Evolutionary conservation across 108 stramenopile genomes (phyloP).

Genomic region (Aurantiochytrium sp.): DNA sequence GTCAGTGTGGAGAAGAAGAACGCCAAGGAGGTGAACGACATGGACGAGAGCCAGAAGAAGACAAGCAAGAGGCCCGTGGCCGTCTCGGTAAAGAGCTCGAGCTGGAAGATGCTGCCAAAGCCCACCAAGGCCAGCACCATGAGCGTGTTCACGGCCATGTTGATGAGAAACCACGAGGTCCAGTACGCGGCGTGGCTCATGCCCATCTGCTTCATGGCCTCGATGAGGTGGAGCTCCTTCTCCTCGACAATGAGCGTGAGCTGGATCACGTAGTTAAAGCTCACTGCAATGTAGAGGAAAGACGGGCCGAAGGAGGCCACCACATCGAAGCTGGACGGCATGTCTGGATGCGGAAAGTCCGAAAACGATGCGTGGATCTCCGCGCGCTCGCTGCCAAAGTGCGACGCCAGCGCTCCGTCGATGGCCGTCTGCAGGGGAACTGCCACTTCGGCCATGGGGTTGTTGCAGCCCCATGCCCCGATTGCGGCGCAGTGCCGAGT

Average conservation of each 20-base stretch:
- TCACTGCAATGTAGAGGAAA: not conserved
- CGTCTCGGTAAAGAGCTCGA: slow-evolving; percentile 11
- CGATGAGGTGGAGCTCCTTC: not conserved
- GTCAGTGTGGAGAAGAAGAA: not conserved
- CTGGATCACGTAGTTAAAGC: slow-evolving; percentile 28
- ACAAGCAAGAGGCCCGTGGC: not conserved
- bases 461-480: not conserved
- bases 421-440: not conserved
- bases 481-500: not conserved
- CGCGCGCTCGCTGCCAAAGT: not conserved
- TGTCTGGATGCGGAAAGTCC: slow-evolving; percentile 29
- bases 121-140: not conserved
- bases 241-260: slow-evolving; percentile 21
- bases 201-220: slow-evolving; percentile 27
- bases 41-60: slow-evolving; percentile 16
- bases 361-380: not conserved
- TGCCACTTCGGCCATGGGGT: not conserved
- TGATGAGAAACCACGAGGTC: slow-evolving; percentile 15
- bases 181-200: not conserved
- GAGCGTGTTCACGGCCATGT: not conserved
- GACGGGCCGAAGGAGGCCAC: not conserved
- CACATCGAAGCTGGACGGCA: not conserved
- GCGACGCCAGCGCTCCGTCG: not conserved
- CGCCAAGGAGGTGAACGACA: slow-evolving; percentile 3
- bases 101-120: not conserved